A percentile compares a stretch with the other conserved stretches of the same genome.
Evolutionary conservation across 805 yeast species (phyloP).

Genomic region (Sugiyamaella boreocaroliniensis): DNA sequence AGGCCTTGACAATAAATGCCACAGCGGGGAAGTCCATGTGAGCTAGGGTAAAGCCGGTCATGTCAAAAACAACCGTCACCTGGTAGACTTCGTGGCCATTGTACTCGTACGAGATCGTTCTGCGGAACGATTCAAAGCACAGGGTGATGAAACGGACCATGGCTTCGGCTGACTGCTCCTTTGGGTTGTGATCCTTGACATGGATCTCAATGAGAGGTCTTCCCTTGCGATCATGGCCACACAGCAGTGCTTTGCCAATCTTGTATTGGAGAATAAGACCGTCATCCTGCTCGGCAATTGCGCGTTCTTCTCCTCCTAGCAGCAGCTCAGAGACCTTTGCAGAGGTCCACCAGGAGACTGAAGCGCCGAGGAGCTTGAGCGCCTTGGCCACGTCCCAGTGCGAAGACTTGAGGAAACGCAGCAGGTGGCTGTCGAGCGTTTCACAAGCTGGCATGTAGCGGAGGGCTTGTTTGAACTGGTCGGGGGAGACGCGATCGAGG

Average conservation of each 20-base stretch:
- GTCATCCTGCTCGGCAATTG: constrained; percentile 40
- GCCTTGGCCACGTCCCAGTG: constrained; percentile 71
- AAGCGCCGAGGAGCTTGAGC: constrained; percentile 58
- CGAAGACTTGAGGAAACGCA: constrained; percentile 79
- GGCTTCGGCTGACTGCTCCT: constrained; percentile 62
- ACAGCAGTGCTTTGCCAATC: constrained; percentile 62
- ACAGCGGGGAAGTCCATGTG: constrained; percentile 93
- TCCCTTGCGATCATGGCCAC: constrained; percentile 63
- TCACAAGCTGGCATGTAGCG: constrained; percentile 66
- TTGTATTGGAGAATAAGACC: constrained; percentile 48
- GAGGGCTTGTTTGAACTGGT: constrained; percentile 44
- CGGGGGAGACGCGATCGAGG: constrained; percentile 47
- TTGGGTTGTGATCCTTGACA: constrained; percentile 66
- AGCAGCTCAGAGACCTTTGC: constrained; percentile 57
- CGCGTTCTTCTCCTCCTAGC: constrained; percentile 62
- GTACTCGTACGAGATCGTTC: constrained; percentile 4
- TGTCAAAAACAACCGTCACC: constrained; percentile 77
- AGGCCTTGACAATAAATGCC: constrained; percentile 77
- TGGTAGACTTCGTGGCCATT: constrained; percentile 44
- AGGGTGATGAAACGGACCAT: constrained; percentile 67
- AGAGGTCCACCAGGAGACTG: constrained; percentile 66
- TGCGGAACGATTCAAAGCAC: constrained; percentile 72
- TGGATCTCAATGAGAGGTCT: constrained; percentile 79
- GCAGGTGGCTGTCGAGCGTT: constrained; percentile 66
- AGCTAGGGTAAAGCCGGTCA: constrained; percentile 76